phyloP scores from a whole-genome alignment of 2,329 filamentous ascomycete genomes.

The Ceratocystiopsis brevicomis region DNA sequence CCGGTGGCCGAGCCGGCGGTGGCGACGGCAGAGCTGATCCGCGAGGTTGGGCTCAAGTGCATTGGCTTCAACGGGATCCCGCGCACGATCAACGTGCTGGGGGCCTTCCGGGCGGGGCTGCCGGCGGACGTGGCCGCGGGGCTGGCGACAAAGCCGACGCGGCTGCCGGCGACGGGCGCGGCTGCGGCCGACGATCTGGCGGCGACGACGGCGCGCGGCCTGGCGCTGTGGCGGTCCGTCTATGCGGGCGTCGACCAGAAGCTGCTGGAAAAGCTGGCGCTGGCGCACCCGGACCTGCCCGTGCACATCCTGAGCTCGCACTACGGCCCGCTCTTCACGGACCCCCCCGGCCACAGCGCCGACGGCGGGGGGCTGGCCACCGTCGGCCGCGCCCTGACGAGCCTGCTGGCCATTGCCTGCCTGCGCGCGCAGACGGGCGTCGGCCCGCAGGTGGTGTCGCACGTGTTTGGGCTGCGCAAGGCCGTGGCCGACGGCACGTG shows the following conservation, averaged over 20 bases:
- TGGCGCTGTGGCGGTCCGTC: slow-evolving; percentile 53
- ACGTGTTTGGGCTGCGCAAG: slow-evolving; percentile 66
- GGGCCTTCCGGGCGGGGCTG: slow-evolving; percentile 29
- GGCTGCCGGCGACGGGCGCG: slow-evolving; percentile 21
- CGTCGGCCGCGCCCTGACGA: slow-evolving; percentile 53
- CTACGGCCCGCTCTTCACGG: slow-evolving; percentile 55
- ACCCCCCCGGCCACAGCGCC: slow-evolving; percentile 32
- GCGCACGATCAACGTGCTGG: slow-evolving; percentile 65
- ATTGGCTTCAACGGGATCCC: slow-evolving; percentile 66
- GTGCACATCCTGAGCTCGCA: slow-evolving; percentile 60
- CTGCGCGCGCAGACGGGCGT: slow-evolving; percentile 65
- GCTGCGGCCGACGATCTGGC: slow-evolving; percentile 28
- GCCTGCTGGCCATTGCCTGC: slow-evolving; percentile 54
- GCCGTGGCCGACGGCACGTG: slow-evolving; percentile 48
- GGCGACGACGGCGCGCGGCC: slow-evolving; percentile 37
- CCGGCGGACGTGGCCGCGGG: slow-evolving; percentile 32
- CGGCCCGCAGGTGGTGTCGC: slow-evolving; percentile 62
- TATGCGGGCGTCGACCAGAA: slow-evolving; percentile 59
- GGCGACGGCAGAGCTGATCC: slow-evolving; percentile 49
- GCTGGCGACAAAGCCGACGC: slow-evolving; percentile 38
- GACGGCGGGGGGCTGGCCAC: slow-evolving; percentile 28
- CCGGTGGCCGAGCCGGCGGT: slow-evolving; percentile 13
- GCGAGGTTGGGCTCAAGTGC: slow-evolving; percentile 38
- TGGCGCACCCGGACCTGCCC: slow-evolving; percentile 64
- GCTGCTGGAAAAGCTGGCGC: slow-evolving; percentile 48